Conservation (phyloP, 129 eudicot species). For the Helichrysum umbraculigerum region DNA sequence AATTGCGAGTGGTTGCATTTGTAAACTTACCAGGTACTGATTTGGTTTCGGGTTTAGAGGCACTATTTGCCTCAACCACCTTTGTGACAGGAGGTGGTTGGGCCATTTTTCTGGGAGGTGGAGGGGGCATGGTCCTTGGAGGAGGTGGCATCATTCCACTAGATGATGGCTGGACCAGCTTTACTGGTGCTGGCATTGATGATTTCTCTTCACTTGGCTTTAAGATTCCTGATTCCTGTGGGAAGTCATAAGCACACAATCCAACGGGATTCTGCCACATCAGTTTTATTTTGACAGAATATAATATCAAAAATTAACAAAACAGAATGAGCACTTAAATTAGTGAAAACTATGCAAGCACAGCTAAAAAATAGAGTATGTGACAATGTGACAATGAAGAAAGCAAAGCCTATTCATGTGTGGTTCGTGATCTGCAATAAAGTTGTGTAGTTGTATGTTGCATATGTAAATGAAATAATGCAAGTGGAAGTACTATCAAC, state of each 20-base stretch:
- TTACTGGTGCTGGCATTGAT: conserved; percentile 48
- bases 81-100: conserved; percentile 39
- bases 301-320: conserved; percentile 10
- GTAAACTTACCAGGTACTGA: conserved; percentile 65
- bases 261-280: conserved; percentile 31
- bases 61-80: conserved; percentile 30
- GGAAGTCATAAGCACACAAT: conserved; percentile 41
- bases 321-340: background rate
- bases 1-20: conserved; percentile 12
- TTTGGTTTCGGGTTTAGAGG: conserved; percentile 39
- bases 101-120: conserved; percentile 25
- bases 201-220: conserved; percentile 46
- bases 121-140: conserved; percentile 25
- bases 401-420: background rate
- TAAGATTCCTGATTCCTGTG: conserved; percentile 54
- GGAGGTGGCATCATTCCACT: conserved; percentile 49
- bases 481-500: background rate
- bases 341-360: conserved; percentile 18
- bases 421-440: conserved; percentile 3
- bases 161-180: conserved; percentile 43
- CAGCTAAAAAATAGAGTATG: background rate
- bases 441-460: conserved; percentile 4
- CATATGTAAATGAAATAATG: conserved; percentile 6
- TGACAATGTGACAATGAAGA: background rate
- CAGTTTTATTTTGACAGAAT: conserved; percentile 17